These are phyloP conservation scores for Monilinia fructigena DNA, from an alignment of 2,329 filamentous ascomycete genomes.

Conservation along the genomic window DNA sequence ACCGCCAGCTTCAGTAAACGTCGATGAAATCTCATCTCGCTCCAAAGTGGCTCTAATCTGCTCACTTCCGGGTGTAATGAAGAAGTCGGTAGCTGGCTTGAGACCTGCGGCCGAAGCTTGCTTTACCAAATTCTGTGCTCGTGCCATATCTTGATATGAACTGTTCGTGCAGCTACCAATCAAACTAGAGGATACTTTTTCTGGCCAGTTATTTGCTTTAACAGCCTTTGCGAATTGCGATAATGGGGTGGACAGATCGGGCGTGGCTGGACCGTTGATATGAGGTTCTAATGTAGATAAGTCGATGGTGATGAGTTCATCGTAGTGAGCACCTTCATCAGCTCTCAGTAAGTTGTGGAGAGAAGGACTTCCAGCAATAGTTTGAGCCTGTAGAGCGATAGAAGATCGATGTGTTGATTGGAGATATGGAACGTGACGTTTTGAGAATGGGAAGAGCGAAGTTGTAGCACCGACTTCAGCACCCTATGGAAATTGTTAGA, in stretches of 20 bases:
- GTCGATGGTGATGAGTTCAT: conserved; percentile 87
- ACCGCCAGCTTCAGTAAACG: conserved; percentile 83
- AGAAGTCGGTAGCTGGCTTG: conserved; percentile 86
- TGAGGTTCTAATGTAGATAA: conserved; percentile 88
- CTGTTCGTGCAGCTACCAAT: conserved; percentile 99
- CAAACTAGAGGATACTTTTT: conserved; percentile 84
- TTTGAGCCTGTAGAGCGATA: conserved; percentile 38
- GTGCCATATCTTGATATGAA: conserved; percentile 98
- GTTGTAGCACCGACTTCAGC: conserved; percentile 89
- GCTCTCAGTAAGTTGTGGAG: conserved; percentile 68
- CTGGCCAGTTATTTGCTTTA: conserved; percentile 82
- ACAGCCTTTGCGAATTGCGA: conserved; percentile 87
- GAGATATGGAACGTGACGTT: conserved; percentile 81
- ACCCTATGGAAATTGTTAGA: conserved; percentile 41
- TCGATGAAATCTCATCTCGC: conserved; percentile 80
- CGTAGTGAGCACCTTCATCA: conserved; percentile 81
- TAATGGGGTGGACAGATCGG: conserved; percentile 88
- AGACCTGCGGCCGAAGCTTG: conserved; percentile 88
- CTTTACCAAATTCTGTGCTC: conserved; percentile 87
- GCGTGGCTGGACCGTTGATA: conserved; percentile 96
- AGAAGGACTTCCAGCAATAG: conserved; percentile 35
- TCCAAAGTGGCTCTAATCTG: conserved; percentile 94
- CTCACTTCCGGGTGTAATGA: conserved; percentile 94
- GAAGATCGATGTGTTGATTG: conserved; percentile 72
- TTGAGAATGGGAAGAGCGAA: conserved; percentile 77